Evolutionary conservation across 106 monocot species (phyloP), one percentile per base, ranked within the genome.

Genomic region (Phalaenopsis aphrodite): DNA sequence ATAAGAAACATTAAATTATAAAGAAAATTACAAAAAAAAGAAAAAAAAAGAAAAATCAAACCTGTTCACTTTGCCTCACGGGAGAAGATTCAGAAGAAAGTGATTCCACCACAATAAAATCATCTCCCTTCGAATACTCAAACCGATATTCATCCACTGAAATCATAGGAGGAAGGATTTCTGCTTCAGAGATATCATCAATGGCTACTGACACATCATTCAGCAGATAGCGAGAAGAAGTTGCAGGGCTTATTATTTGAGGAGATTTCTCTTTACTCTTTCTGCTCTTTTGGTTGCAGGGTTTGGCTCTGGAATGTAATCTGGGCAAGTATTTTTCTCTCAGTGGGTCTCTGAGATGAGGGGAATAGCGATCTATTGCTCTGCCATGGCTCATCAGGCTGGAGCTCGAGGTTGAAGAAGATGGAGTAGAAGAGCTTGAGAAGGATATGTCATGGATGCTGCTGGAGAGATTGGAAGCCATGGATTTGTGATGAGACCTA

Each of bases 281-380:
- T 39, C 11, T 69, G 69, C 14, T 69, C 69, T 69, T 68, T 15
- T 69, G 39, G 37, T 39, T 3, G 12, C 37, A 39, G 2, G 47
- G 64, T 36, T 52, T 15, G 36, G 55, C 21, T 52, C 5, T 6
- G 43, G 5, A 18, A 58, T 81, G 30, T 52, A 56, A 75, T 74
- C 42, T 81, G 41, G 81, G 57, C 57, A 36, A 41, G 75, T n/a
- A 77, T 43, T 78, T 78, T 5, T 77, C 49, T 14, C 83, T 68
- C 3, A 78, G 71, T 4, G 83, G 78, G 78, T 83, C 83, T 16
- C 78, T 43, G 11, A 78, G 71, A 23, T 78, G 83, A 23, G 78
- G 78, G 2, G 83, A 78, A 39, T 39, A 71, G 30, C 78, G 77
- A 47, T 83, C 83, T 39, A 78, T 78, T 39, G 71, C 78, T 24